Base-by-base conservation (phyloP, 805 yeast genomes). In the Helenozyma rhizophorensis region DNA sequence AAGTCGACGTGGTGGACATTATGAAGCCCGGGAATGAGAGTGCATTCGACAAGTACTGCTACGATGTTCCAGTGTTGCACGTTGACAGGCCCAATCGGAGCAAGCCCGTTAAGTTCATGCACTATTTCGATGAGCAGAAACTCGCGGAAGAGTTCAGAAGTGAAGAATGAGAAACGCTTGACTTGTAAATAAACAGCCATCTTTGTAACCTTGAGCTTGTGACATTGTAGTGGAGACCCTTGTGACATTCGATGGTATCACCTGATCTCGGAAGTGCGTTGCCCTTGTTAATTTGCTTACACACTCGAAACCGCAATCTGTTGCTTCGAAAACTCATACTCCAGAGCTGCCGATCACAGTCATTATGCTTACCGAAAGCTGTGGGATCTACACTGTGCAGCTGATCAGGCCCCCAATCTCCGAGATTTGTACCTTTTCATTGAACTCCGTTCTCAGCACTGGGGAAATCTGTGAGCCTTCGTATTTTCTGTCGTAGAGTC, bases 61-160 rank as follows among this genome's bases (percentile, higher is more conserved):
- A 77, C 51, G 94, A 83, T 50, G 81, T 83, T 5, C 94, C 94
- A 0, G 94, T 83, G 0, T 50, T 83, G 25, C 89, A 83, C 51
- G 65, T 83, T 7, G 80, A 78, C 45, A 62, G 78, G 37, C 60
- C 51, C 1, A 55, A 52, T 6, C 71, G 69, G 32, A 59, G 48
- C 21, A 64, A 70, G 28, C 70, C 79, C 2, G 68, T 71, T 4
- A 78, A 76, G 47, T 76, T 78, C 50, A 81, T 83, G 82, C 90
- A 83, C 56, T 68, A 76, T 34, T 69, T 83, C 36, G 61, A 77
- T 34, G 68, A 70, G 27, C 72, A 70, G 4, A 78, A 78, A 37
- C 51, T 82, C 4, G 42, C 68, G 10, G 76, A 73, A 14, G 83
- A 74, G 43, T 61, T 81, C 27, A 27, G 27, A 16, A 16, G 21